Base-by-base conservation (phyloP, 495 filamentous ascomycete genomes). In the Daldinia decipiens region DNA sequence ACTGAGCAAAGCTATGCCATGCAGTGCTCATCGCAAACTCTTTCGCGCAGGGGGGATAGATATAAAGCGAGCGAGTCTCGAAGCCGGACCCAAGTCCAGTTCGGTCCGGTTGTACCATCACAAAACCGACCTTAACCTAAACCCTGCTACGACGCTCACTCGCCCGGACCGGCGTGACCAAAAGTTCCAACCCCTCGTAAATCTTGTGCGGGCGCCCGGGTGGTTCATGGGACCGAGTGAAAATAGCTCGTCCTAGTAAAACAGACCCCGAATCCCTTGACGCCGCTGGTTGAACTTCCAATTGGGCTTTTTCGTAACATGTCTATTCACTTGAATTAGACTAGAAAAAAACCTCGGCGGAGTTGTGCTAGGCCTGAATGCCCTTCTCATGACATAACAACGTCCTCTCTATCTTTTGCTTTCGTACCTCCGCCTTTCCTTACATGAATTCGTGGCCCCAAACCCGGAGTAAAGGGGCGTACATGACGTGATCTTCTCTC, bases 361-460 rank as follows among this genome's bases (percentile, higher is more conserved):
- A 45, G 61, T 38, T 64, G 53, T 29, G 36, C 53, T 53, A 38
- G 54, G 63, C 12, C 43, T 45, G n/a, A 21, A 55, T 50, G 47
- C 43, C 67, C 65, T 51, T 67, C 62, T 24, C 38, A 36, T 40
- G 51, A 59, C 53, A 51, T 67, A 47, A 24, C 19, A 47, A 47
- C 43, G 43, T 47, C 43, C 43, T 66, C 69, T 67, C 70, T 60
- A 63, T 58, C 59, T 62, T 54, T 70, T 57, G 63, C 47, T 54
- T 29, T 54, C 24, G 43, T 34, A 47, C 43, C 43, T 47, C 24
- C 43, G 43, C 43, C 43, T 47, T 60, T 70, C 58, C 67, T 76
- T 77, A 77, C 75, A 77, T 77, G 75, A 77, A 47, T 77, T 77
- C 75, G 73, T 77, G 71, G 66, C 73, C 75, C 75, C 38, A 58